Evolutionary conservation across 352 stramenopile genomes (phyloP).

Genomic region (Pythium sp.): DNA sequence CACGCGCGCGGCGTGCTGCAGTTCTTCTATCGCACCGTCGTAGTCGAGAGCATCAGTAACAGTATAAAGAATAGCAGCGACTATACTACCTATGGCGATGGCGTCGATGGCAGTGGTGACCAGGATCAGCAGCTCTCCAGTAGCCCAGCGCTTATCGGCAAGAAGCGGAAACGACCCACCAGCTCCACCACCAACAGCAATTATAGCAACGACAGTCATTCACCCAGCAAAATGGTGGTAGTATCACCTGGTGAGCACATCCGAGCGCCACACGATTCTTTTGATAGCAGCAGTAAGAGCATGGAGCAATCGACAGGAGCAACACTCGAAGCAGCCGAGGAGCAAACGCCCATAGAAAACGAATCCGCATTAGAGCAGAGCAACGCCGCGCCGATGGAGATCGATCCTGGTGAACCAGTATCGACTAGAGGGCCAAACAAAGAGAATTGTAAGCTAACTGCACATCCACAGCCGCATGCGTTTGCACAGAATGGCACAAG

Average conservation of each 20-base stretch:
- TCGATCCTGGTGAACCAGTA: not conserved
- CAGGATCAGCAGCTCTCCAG: not conserved
- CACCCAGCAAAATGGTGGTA: not conserved
- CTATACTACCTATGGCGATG: not conserved
- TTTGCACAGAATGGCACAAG: not conserved
- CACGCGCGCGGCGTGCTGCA: constrained; percentile 38
- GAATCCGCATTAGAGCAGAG: not conserved
- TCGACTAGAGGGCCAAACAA: not conserved
- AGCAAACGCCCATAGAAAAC: not conserved
- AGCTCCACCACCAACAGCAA: not conserved
- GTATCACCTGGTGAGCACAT: not conserved
- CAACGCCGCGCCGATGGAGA: not conserved
- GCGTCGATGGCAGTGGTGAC: not conserved
- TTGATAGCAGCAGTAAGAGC: constrained; percentile 5
- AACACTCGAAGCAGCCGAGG: not conserved
- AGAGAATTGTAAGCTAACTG: not conserved
- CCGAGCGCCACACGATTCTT: not conserved
- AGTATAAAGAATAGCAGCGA: not conserved
- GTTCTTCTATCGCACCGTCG: constrained; percentile 36
- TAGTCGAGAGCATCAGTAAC: not conserved
- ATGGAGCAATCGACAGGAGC: constrained; percentile 10
- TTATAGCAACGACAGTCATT: not conserved
- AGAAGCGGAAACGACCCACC: constrained; percentile 57
- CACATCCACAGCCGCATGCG: not conserved
- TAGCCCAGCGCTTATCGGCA: constrained; percentile 19